phyloP scores from a whole-genome alignment of 208 protist genomes.

The Trypanosoma scelopori region DNA sequence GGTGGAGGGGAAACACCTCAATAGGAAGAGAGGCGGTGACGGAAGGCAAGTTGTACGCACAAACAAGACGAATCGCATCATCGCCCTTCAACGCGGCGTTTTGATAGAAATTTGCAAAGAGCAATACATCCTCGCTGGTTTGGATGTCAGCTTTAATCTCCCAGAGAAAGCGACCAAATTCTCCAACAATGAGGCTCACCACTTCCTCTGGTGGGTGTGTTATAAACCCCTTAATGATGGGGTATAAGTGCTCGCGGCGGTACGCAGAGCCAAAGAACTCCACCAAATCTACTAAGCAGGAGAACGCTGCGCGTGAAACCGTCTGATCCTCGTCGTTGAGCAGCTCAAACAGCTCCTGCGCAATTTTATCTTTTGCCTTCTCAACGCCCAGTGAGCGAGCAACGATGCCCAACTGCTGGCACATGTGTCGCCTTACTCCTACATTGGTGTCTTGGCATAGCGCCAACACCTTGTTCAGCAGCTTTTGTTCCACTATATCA shows the following conservation, averaged over 20 bases:
- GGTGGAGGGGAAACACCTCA: slow-evolving; percentile 61
- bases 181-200: slow-evolving; percentile 72
- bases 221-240: slow-evolving; percentile 88
- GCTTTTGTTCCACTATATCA: slow-evolving; percentile 56
- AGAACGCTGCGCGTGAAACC: slow-evolving; percentile 85
- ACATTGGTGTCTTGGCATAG: slow-evolving; percentile 92
- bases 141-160: slow-evolving; percentile 85
- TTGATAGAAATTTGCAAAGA: slow-evolving; percentile 86
- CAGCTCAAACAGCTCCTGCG: slow-evolving; percentile 85
- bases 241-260: slow-evolving; percentile 79
- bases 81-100: slow-evolving; percentile 52
- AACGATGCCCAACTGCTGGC: slow-evolving; percentile 80
- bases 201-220: slow-evolving; percentile 83
- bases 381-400: slow-evolving; percentile 77
- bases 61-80: slow-evolving; percentile 68
- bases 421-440: slow-evolving; percentile 82
- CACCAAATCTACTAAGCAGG: slow-evolving; percentile 87
- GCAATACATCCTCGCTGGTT: slow-evolving; percentile 67
- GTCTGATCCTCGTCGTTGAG: slow-evolving; percentile 89
- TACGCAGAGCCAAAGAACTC: slow-evolving; percentile 88
- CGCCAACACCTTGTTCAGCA: slow-evolving; percentile 76
- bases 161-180: slow-evolving; percentile 87
- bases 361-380: slow-evolving; percentile 68
- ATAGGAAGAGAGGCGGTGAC: slow-evolving; percentile 83
- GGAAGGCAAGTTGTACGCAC: slow-evolving; percentile 90